Evolutionary conservation across 1,139 yeast genomes (phyloP), one percentile per base, ranked within the genome.

Genomic region (Arxiozyma telluris): DNA sequence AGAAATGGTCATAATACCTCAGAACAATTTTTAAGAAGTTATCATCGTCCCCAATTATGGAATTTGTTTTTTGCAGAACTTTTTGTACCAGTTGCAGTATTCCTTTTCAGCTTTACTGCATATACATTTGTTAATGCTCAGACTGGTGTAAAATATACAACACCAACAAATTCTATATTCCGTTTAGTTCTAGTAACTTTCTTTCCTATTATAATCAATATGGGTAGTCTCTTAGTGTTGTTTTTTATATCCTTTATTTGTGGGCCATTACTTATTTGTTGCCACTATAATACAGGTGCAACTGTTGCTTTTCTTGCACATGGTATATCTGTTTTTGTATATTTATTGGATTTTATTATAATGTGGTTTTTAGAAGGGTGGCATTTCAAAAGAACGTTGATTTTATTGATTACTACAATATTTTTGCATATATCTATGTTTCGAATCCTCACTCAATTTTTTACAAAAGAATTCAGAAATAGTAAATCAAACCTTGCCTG

Each of bases 71-170:
- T 79, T 9, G 76, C 84, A 1, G 85, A 83, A 59, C 68, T 84
- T 2, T 54, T 79, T 9, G 61, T 78, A 0, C 85, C 89, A 0
- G 55, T 78, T 0, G 51, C 80, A 9, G 71, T 72, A 18, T 71
- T 79, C 3, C 18, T 69, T 1, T 71, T 76, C 51, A 73, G 77
- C 53, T 72, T 81, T 39, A 64, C 80, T 41, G 90, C 94, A 0
- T 88, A 81, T 62, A 71, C 82, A 51, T 89, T 83, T 62, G 78
- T 84, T 51, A 86, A 85, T 64, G 74, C 91, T 0, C 94, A 86
- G 67, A 82, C 81, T 45, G 88, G 87, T 2, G 84, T 82, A 1
- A 61, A 61, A 34, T 63, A 68, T 27, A 78, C 77, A 0, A 61
- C 60, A n/a, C 74, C 76, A 0, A 77, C 83, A 1, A 80, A 84